Evolutionary conservation across 345 rosid species (phyloP), one percentile per base, ranked within the genome.

Genomic region (Laguncularia racemosa): DNA sequence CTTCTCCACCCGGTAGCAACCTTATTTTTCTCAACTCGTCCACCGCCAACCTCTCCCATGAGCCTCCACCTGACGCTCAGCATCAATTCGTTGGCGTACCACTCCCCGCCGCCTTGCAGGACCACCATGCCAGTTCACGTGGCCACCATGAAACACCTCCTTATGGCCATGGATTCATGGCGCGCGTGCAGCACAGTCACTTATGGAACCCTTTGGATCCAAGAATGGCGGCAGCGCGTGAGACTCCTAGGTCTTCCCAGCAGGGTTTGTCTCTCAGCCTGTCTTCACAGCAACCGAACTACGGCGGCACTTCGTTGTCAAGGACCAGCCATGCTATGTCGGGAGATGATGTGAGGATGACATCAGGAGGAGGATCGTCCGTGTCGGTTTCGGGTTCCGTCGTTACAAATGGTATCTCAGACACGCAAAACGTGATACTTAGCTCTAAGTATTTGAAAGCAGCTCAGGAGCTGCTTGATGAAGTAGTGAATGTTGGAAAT

Each of bases 381-480:
- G 7, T 33, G 11, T 33, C 40, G 40, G 40, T 33, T 33, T 33
- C 40, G 40, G 40, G 40, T 33, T 33, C 40, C 9, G 40, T 33
- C 40, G 6, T 33, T 33, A 33, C 40, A 9, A 33, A 33, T 33
- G 10, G 40, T 9, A 33, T 33, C 40, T 33, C 40, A 0, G 40
- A 33, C 11, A 33, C 40, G 11, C 40, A 33, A 33, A 33, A 33
- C 40, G 1, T 33, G 45, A 61, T 57, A 45, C 58, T 77, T 75
- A 76, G 81, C 44, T 79, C 93, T 0, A 78, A 71, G 74, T 88
- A 83, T 81, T 64, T 88, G 67, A 79, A 66, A 65, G 90, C 86
- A 12, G 75, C 85, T 12, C 96, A 85, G 61, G 90, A 85, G 73
- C 76, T 88, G 20, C 84, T 88, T 17, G 85, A 81, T 56, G 93